Evolutionary conservation across 2,329 filamentous ascomycete genomes (phyloP), one percentile per base, ranked within the genome.

Genomic region (Coniochaeta hoffmannii): DNA sequence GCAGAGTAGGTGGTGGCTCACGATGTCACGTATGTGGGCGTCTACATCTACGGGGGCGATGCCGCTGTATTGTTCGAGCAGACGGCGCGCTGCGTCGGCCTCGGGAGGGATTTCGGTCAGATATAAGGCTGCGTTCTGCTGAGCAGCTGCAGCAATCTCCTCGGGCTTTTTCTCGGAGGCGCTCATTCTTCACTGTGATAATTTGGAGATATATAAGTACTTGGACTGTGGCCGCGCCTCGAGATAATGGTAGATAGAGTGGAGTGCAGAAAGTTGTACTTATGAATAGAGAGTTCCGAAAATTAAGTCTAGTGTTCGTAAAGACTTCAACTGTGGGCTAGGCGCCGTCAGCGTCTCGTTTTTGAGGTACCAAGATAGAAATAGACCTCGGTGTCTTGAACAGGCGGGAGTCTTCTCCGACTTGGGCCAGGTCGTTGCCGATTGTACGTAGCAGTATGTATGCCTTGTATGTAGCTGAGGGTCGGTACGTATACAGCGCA

Each of bases 21-120:
- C 56, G 35, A 57, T 57, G n/a, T 44, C n/a, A 14, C 28, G 12
- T 24, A 57, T 31, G 24, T 55, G 56, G 8, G 44, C 53, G 17
- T 57, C 56, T 2, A 57, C 53, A 28, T 57, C 46, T 30, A 17
- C 53, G 7, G 56, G 46, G 17, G 53, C 44, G 34, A 57, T 53
- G 53, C 56, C 53, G 36, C 53, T 57, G 56, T 57, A 56, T 15
- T 34, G 28, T 35, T 57, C 56, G 53, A 57, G 56, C 24, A 57
- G 31, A 26, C 53, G 34, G 14, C 53, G 52, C 11, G 34, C 56
- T 30, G 46, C 24, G 26, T 41, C 31, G 30, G 46, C 11, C 10
- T 52, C 46, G n/a, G 53, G 46, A 19, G 56, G 53, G 19, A 55
- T 53, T 14, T 26, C 26, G 28, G 53, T 11, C 17, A 52, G 30